Evolutionary conservation across 768 basidiomycete species (phyloP).

Genomic region (Suillus decipiens): DNA sequence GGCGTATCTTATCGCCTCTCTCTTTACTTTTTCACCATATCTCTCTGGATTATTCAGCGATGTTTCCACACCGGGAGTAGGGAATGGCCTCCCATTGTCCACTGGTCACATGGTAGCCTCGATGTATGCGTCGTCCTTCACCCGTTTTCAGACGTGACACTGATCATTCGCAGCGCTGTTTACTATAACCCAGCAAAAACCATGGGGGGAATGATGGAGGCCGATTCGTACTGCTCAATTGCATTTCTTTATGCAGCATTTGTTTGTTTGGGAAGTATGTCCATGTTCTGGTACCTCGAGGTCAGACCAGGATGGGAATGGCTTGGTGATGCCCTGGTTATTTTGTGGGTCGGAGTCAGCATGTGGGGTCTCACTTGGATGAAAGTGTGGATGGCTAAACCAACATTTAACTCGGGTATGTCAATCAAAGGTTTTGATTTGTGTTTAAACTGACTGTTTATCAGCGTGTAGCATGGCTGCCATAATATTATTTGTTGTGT

Average conservation of each 20-base stretch:
- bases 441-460: constrained; percentile 3
- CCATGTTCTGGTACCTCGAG: constrained; percentile 80
- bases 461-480: constrained; percentile 83
- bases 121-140: constrained; percentile 55
- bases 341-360: constrained; percentile 82
- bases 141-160: constrained; percentile 1
- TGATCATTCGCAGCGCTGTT: constrained; percentile 51
- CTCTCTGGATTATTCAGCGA: constrained; percentile 72
- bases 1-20: constrained; percentile 85
- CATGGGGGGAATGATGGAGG: constrained; percentile 89
- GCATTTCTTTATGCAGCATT: constrained; percentile 70
- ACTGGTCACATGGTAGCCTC: constrained; percentile 93
- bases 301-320: constrained; percentile 67
- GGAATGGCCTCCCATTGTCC: constrained; percentile 57
- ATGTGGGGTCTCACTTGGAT: constrained; percentile 86
- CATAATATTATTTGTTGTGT: constrained; percentile 86
- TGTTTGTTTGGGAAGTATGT: constrained; percentile 75
- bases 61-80: constrained; percentile 51
- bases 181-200: constrained; percentile 97
- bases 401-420: constrained; percentile 85
- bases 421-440: neutral
- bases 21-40: constrained; percentile 88
- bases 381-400: constrained; percentile 89
- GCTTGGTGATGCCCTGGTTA: constrained; percentile 71
- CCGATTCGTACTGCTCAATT: constrained; percentile 76